phyloP scores from a whole-genome alignment of 768 basidiomycete species.

The Auricularia auricula-judae region DNA sequence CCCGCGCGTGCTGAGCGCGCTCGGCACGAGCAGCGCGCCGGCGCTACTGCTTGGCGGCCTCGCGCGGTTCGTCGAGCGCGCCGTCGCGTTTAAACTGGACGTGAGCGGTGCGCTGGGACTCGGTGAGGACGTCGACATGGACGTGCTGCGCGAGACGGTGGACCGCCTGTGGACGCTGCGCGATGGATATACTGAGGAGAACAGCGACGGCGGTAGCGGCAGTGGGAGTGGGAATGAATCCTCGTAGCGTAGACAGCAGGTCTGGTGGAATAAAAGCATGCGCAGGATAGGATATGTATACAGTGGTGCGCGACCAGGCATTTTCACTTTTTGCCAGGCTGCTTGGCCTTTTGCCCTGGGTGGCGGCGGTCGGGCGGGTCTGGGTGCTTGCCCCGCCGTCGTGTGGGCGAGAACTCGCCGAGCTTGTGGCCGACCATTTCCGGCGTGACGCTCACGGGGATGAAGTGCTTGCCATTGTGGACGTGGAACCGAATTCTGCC shows the following conservation, averaged over 20 bases:
- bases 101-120: not conserved
- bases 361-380: not conserved
- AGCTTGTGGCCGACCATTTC: slow-evolving; percentile 99
- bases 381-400: slow-evolving; percentile 16
- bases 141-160: not conserved
- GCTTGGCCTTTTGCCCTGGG: not conserved
- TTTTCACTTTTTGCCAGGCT: not conserved
- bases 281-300: not conserved
- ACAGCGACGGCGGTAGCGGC: too few species aligned
- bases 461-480: slow-evolving; percentile 87
- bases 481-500: slow-evolving; percentile 77
- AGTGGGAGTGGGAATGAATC: too few species aligned
- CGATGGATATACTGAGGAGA: not conserved
- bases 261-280: not conserved
- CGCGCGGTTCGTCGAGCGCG: not conserved
- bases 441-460: slow-evolving; percentile 78
- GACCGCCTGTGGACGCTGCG: not conserved
- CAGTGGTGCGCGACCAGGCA: not conserved
- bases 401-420: slow-evolving; percentile 87
- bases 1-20: not conserved
- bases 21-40: not conserved
- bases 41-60: not conserved
- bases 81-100: not conserved
- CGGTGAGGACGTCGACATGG: not conserved
- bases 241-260: not conserved